A percentile compares a stretch with the other conserved stretches of the same genome.
phyloP scores from a whole-genome alignment of 2,329 filamentous ascomycete species.

The Hymenoscyphus scutula region DNA sequence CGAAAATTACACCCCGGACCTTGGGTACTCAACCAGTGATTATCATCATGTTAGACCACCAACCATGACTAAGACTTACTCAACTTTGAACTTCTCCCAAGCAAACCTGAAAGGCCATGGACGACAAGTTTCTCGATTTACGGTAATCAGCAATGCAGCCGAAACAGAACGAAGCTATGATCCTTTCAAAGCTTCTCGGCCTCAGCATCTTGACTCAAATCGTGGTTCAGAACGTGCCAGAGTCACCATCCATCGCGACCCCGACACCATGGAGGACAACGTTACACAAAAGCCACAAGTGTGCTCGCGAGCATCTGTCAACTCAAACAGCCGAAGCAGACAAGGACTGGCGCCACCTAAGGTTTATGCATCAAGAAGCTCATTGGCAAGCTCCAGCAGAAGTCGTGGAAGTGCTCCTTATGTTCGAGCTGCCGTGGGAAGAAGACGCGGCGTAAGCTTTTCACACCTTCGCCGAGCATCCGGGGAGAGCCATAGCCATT shows the following conservation, averaged over 20 bases:
- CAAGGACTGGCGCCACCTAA: conserved; percentile 22
- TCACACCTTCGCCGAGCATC: conserved; percentile 46
- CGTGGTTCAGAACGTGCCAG: conserved; percentile 43
- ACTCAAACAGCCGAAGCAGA: conserved; percentile 15
- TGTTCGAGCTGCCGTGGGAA: conserved; percentile 46
- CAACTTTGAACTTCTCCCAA: conserved; percentile 58
- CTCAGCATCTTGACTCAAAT: conserved; percentile 42
- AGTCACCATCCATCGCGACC: conserved; percentile 32
- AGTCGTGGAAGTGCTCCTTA: conserved; percentile 38
- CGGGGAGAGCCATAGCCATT: conserved; percentile 14
- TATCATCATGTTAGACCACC: conserved; percentile 74
- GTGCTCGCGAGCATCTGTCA: conserved; percentile 15
- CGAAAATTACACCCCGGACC: conserved; percentile 78
- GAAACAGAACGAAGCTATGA: conserved; percentile 73
- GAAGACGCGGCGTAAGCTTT: conserved; percentile 64
- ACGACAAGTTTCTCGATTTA: conserved; percentile 59
- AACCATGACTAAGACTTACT: conserved; percentile 57
- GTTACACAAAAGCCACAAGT: conserved; percentile 2
- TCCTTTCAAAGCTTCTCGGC: conserved; percentile 65
- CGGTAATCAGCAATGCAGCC: conserved; percentile 58
- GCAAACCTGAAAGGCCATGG: conserved; percentile 47
- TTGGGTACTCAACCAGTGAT: conserved; percentile 86
- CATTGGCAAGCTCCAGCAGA: conserved; percentile 45
- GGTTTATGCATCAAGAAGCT: conserved; percentile 45
- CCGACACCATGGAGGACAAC: conserved; percentile 3